Evolutionary conservation across 306 rosid genomes (phyloP).

Genomic region (Astragalus membranaceus): DNA sequence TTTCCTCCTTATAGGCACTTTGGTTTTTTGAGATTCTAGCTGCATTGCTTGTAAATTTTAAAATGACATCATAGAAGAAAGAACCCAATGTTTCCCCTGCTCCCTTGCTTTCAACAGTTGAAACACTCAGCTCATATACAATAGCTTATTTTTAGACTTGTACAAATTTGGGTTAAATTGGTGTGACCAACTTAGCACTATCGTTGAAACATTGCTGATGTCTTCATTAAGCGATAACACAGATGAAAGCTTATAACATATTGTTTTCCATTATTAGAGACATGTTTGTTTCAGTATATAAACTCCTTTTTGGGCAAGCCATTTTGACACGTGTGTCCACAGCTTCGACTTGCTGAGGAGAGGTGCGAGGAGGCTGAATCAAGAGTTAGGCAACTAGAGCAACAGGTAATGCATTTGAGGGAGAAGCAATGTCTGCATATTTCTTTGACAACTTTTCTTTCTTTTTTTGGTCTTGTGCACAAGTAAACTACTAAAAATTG

Average conservation of each 20-base stretch:
- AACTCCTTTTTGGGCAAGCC: slow-evolving; percentile 14
- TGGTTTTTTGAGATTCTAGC: slow-evolving; percentile 21
- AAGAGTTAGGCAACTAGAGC: slow-evolving; percentile 84
- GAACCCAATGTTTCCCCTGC: neutral
- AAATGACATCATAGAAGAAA: neutral
- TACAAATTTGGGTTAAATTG: neutral
- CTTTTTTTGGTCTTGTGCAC: neutral
- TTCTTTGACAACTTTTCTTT: neutral
- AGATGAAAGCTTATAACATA: neutral
- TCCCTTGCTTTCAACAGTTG: slow-evolving; percentile 7
- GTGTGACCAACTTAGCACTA: slow-evolving; percentile 1
- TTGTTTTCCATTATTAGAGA: neutral
- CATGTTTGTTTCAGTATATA: neutral
- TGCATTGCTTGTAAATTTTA: neutral
- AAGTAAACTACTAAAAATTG: neutral
- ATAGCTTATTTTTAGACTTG: neutral
- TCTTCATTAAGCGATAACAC: neutral
- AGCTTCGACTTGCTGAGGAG: slow-evolving; percentile 96
- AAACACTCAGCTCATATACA: neutral
- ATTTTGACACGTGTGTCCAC: slow-evolving; percentile 46
- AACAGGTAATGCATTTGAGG: slow-evolving; percentile 52
- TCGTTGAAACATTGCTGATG: neutral
- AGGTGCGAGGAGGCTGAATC: slow-evolving; percentile 83
- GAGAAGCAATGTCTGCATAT: neutral
- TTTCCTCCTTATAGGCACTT: neutral